A percentile compares a stretch with the other conserved stretches of the same genome.
Evolutionary conservation across 352 stramenopile species (phyloP).

Genomic region (Saprolegnia parasitica): DNA sequence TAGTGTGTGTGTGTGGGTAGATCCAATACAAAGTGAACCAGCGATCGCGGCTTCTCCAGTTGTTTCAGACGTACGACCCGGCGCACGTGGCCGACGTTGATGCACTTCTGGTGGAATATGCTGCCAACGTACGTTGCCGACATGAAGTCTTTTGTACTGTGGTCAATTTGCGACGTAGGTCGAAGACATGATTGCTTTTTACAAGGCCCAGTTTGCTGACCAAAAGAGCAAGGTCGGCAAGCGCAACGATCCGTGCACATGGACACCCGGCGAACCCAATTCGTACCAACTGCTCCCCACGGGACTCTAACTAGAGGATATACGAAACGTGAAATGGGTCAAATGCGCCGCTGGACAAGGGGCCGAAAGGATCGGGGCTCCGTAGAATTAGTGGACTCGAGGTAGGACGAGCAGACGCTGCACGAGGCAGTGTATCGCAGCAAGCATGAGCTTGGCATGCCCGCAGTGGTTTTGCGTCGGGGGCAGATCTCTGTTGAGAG

Average conservation of each 20-base stretch:
- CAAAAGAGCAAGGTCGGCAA: background rate
- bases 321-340: no score
- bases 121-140: background rate
- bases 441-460: no score
- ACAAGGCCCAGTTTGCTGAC: constrained; percentile 11
- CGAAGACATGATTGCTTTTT: constrained; percentile 25
- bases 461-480: no score
- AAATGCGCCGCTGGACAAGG: no score
- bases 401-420: no score
- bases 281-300: constrained; percentile 20
- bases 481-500: no score
- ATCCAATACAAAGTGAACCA: constrained; percentile 27
- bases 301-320: constrained; percentile 1
- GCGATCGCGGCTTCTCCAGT: constrained; percentile 17
- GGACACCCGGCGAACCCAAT: constrained; percentile 15
- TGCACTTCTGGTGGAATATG: constrained; percentile 3
- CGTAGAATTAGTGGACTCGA: no score
- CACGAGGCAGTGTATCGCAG: no score
- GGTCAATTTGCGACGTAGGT: background rate
- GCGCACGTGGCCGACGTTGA: background rate
- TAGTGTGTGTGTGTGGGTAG: background rate
- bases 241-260: constrained; percentile 18
- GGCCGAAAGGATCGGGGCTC: no score
- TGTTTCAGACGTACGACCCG: constrained; percentile 25
- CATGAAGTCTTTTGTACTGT: background rate